These are phyloP conservation scores for Delitschia confertaspora DNA, from an alignment of 495 filamentous ascomycete species.

Conservation along the genomic window DNA sequence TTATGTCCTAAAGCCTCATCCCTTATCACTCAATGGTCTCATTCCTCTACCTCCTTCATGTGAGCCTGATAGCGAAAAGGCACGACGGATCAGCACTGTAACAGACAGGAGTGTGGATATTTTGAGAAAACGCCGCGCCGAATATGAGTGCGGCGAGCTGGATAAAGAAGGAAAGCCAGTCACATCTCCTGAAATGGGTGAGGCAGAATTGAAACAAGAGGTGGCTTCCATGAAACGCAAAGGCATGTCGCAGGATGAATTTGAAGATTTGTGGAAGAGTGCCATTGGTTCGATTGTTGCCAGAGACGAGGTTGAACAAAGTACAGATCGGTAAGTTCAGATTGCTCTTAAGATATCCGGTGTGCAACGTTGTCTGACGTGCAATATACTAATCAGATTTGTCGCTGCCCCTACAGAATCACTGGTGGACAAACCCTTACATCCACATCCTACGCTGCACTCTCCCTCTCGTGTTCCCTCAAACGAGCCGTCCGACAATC, in stretches of 20 bases:
- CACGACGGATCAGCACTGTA: constrained; percentile 73
- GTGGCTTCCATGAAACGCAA: constrained; percentile 64
- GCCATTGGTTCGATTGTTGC: constrained; percentile 77
- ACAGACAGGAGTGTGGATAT: constrained; percentile 83
- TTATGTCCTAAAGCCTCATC: constrained; percentile 78
- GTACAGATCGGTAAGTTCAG: constrained; percentile 64
- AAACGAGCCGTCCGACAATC: constrained; percentile 81
- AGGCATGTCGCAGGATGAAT: constrained; percentile 75
- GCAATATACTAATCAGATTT: constrained; percentile 31
- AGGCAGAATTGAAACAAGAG: constrained; percentile 64
- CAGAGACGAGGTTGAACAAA: constrained; percentile 70
- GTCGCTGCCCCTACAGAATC: constrained; percentile 56
- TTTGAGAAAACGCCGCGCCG: constrained; percentile 73
- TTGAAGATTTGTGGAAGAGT: constrained; percentile 81
- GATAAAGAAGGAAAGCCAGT: constrained; percentile 51
- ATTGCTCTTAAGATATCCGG: neutral
- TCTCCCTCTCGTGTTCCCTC: constrained; percentile 82
- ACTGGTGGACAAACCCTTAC: constrained; percentile 48
- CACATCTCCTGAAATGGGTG: constrained; percentile 57
- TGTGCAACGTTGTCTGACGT: constrained; percentile 18
- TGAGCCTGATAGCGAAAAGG: constrained; percentile 89
- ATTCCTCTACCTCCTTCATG: constrained; percentile 86
- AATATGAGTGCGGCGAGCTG: constrained; percentile 81
- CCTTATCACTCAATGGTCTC: constrained; percentile 68
- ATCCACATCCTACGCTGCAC: constrained; percentile 72